Base-by-base conservation (phyloP, 441 rosid species). In the Mallotus repandus region DNA sequence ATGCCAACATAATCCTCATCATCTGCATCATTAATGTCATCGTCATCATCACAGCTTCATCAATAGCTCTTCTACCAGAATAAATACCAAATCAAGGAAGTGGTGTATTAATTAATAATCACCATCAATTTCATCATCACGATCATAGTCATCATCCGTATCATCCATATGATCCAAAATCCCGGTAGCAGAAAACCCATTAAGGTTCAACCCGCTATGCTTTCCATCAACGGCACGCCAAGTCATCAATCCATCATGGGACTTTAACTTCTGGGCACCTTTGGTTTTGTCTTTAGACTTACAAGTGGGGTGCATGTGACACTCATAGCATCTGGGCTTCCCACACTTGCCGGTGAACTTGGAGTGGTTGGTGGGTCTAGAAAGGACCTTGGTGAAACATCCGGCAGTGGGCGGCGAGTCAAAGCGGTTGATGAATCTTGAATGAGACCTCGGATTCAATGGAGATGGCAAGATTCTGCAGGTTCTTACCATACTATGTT, bases 351-450 rank as follows among this genome's bases (percentile, higher is more conserved):
- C 87, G 41, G 90, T 89, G 70, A 86, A 84, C 75, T 89, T 89
- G 76, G 95, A 90, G 84, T 94, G 90, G 80, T 86, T 73, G 55
- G 87, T 86, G 60, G 98, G 97, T 70, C 81, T 84, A 0, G 66
- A 55, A 0, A 81, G 60, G 65, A 81, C 83, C 76, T 78, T 88
- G 49, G 89, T 57, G 71, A 87, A 87, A 2, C 85, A 29, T 9
- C 86, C 86, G 0, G 86, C 78, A 0, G 89, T 70, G 4, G 87
- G 79, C 0, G 88, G 81, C 0, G 88, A 68, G 15, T 86, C 82
- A 0, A 84, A 60, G 60, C 70, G 63, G 81, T 84, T 85, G 81
- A 82, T 73, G 56, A 79, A 13, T n/a, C 79, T 71, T 2, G 84
- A 18, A 3, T 73, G 75, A 5, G 89, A 84, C 25, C 80, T 82